These are phyloP conservation scores for Marchantia polymorpha DNA, from an alignment of 225 moss, liverwort and hornwort genomes.

Conservation along the genomic window DNA sequence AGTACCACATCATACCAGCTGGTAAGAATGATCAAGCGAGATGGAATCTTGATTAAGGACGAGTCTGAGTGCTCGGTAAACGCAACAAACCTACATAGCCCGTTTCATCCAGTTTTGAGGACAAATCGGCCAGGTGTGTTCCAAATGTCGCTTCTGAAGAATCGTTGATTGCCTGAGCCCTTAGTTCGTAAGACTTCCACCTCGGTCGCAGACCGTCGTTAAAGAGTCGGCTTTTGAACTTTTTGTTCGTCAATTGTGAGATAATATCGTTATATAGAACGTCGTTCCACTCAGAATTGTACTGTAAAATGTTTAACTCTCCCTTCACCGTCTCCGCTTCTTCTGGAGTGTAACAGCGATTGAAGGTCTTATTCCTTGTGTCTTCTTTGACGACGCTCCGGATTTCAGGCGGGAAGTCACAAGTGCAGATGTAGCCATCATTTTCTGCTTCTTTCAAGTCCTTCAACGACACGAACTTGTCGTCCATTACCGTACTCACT, in stretches of 20 bases:
- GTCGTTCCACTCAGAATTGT: no score
- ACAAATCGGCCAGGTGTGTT: no score
- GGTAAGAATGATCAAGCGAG: no score
- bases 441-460: background rate
- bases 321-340: background rate
- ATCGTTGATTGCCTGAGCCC: no score
- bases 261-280: no score
- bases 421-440: background rate
- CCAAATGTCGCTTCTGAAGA: no score
- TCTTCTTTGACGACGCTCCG: background rate
- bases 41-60: no score
- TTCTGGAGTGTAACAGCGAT: background rate
- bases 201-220: background rate
- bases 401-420: background rate
- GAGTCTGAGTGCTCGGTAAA: no score
- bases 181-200: background rate
- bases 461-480: background rate
- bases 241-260: background rate
- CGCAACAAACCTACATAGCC: no score
- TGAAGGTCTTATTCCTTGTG: background rate
- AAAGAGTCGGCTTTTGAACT: background rate
- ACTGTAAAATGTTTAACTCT: background rate
- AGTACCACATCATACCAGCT: no score
- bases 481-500: background rate
- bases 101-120: no score